Evolutionary conservation across 495 filamentous ascomycete species (phyloP).

Genomic region (Penicillium flavigenum): DNA sequence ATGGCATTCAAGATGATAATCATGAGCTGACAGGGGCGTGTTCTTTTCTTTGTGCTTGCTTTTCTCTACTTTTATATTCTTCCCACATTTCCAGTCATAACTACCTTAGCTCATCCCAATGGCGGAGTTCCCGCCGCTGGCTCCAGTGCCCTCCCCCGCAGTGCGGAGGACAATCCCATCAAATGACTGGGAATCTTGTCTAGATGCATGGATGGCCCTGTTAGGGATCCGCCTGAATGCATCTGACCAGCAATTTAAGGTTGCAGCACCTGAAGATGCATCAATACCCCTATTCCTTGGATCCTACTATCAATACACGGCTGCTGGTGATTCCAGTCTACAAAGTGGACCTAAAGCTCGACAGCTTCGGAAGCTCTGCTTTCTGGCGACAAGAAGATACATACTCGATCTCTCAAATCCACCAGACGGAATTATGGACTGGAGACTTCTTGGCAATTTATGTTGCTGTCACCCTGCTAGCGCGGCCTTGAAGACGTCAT

Average conservation of each 20-base stretch:
- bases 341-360: slow-evolving; percentile 50
- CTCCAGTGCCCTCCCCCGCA: slow-evolving; percentile 67
- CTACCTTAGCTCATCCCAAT: slow-evolving; percentile 21
- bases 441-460: slow-evolving; percentile 39
- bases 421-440: slow-evolving; percentile 36
- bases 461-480: slow-evolving; percentile 43
- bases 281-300: slow-evolving; percentile 59
- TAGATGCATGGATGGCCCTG: slow-evolving; percentile 74
- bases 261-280: slow-evolving; percentile 50
- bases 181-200: slow-evolving; percentile 73
- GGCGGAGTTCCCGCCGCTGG: slow-evolving; percentile 64
- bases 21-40: slow-evolving; percentile 3
- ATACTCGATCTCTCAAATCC: slow-evolving; percentile 28
- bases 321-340: slow-evolving; percentile 35
- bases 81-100: not conserved
- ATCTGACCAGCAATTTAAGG: slow-evolving; percentile 51
- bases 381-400: slow-evolving; percentile 56
- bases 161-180: slow-evolving; percentile 64
- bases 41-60: slow-evolving; percentile 7
- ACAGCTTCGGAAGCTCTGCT: slow-evolving; percentile 58
- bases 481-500: slow-evolving; percentile 44
- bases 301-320: slow-evolving; percentile 59
- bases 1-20: slow-evolving; percentile 7
- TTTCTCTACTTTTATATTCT: not conserved
- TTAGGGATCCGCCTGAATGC: slow-evolving; percentile 61